These are phyloP conservation scores for Kodamaea sagamina DNA, from an alignment of 805 yeast genomes.

Conservation along the genomic window DNA sequence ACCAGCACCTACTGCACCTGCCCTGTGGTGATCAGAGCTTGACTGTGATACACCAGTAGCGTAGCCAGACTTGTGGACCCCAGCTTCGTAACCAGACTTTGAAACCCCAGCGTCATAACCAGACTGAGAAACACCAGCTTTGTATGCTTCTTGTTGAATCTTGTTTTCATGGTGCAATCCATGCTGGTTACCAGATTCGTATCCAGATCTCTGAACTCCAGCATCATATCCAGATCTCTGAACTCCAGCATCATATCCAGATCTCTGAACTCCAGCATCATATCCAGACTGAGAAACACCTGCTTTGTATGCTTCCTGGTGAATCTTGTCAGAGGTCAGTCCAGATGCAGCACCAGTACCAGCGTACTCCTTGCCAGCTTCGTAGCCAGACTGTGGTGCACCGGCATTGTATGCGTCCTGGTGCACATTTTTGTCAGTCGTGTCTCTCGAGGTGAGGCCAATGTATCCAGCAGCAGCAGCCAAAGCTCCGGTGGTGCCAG, in stretches of 20 bases:
- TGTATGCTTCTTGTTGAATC: too few species aligned
- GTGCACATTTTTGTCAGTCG: background rate
- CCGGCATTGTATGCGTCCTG: background rate
- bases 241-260: slow-evolving; percentile 1
- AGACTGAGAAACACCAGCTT: background rate
- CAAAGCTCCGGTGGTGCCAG: slow-evolving; percentile 12
- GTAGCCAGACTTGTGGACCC: background rate
- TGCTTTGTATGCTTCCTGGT: slow-evolving; percentile 13
- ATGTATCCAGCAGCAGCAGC: slow-evolving; percentile 13
- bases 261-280: slow-evolving; percentile 14
- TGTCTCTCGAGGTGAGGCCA: background rate
- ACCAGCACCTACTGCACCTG: background rate
- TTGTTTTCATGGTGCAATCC: too few species aligned
- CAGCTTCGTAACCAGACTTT: too few species aligned
- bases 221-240: background rate
- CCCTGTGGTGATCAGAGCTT: background rate
- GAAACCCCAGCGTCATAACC: too few species aligned
- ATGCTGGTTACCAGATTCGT: background rate
- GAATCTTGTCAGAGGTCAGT: background rate
- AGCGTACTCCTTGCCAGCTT: background rate
- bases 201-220: background rate
- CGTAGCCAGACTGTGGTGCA: too few species aligned
- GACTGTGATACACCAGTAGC: background rate
- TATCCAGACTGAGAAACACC: slow-evolving; percentile 13
- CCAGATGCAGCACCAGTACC: slow-evolving; percentile 13